Evolutionary conservation across 164 flowering plant genomes (phyloP), one percentile per base, ranked within the genome.

Genomic region (Paratinospora sagittata): DNA sequence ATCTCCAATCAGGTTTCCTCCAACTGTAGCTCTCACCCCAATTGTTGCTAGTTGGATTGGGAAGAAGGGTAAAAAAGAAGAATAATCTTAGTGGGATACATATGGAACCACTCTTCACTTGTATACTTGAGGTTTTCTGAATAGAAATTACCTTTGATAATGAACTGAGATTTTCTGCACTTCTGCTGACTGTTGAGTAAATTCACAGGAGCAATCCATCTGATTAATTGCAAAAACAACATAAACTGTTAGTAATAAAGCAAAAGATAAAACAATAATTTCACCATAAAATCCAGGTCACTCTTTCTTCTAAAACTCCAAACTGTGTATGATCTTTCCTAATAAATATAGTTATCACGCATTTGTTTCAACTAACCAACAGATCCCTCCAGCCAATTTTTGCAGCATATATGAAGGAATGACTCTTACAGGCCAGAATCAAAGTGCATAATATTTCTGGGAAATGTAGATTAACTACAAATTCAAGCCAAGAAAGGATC

Each of bases 1-100:
- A 60, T 95, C 99, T 62, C 99, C 97, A 0, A 92, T 95, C 49
- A 86, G 99, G 81, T 95, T 95, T 81, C 97, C 97, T 26, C 99
- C 99, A 0, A 95, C 97, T 1, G 97, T 95, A 8, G 98, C 97
- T 64, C 91, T 92, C 23, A 94, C 97, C 47, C 97, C 98, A 62
- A 82, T 94, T 65, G 97, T 92, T 69, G 97, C 97, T 8, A 39
- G 86, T 76, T 92, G 97, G 98, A 92, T 94, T 27, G 96, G 96
- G 47, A 94, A 86, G 87, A 90, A 81, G 78, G 88, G 70, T 43
- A 85, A 84, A 4, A 80, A 87, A 45, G 82, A 86, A 23, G 63
- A 84, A 36, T 81, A 72, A 76, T 63, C 19, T 60, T 12, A 60
- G n/a, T 33, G 17, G 52, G 37, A 45, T 66, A 49, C 16, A 52